Evolutionary conservation across 2,329 filamentous ascomycete genomes (phyloP).

Genomic region (Pseudogymnoascus sp.): DNA sequence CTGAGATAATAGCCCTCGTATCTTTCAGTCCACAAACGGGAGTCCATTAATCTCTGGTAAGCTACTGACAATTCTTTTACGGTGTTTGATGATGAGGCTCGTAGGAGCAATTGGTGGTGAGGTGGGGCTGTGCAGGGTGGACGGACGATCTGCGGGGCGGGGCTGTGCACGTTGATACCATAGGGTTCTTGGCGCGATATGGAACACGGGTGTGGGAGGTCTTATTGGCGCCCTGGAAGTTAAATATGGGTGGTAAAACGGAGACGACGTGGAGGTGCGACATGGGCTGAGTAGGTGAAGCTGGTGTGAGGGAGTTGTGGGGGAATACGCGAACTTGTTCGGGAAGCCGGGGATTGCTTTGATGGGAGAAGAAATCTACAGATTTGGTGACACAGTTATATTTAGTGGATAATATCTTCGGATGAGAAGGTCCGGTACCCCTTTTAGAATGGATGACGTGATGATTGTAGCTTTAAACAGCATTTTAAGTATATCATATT

Average conservation of each 20-base stretch:
- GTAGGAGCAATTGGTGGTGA: not conserved
- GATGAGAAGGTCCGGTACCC: not conserved
- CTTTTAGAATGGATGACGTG: not conserved
- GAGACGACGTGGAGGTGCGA: not conserved
- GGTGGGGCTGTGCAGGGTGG: not conserved
- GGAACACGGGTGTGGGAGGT: not conserved
- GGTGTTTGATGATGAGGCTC: not conserved
- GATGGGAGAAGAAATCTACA: not conserved
- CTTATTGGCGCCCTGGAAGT: not conserved
- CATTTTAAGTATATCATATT: not conserved
- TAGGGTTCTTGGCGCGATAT: not conserved
- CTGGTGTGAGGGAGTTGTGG: not conserved
- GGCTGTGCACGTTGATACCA: not conserved
- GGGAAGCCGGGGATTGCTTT: not conserved
- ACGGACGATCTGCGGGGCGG: not conserved
- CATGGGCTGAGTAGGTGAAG: not conserved
- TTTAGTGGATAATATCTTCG: not conserved
- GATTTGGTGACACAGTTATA: not conserved
- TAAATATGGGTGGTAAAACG: not conserved
- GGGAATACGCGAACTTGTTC: not conserved
- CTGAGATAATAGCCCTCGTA: not conserved
- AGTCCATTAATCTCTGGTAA: not conserved
- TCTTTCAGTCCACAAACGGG: not conserved
- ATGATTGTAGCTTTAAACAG: not conserved
- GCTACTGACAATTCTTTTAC: not conserved